Conservation (phyloP, 768 basidiomycete species). For the Tylopilus sp. region DNA sequence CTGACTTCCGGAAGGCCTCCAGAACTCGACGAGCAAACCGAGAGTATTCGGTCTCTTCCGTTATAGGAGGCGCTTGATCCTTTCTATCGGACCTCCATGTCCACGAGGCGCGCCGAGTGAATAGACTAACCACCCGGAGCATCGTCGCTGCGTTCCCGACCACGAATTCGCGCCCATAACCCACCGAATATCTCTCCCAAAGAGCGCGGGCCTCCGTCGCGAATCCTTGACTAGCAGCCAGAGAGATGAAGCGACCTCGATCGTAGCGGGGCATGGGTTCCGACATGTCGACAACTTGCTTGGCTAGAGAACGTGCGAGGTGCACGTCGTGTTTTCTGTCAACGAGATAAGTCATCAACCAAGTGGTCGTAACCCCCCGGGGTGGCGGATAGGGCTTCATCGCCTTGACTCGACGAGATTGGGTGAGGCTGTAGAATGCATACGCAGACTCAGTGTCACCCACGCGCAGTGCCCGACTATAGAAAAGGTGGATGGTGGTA, state of each 20-base stretch:
- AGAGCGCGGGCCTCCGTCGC: conserved; percentile 46
- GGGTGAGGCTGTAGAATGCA: conserved; percentile 46
- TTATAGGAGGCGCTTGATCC: not conserved
- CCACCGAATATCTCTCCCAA: conserved; percentile 54
- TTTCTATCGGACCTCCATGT: conserved; percentile 11
- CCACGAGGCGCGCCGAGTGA: conserved; percentile 26
- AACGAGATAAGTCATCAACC: conserved; percentile 50
- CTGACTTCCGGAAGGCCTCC: conserved; percentile 38
- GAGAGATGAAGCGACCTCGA: conserved; percentile 49
- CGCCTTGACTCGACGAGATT: conserved; percentile 28
- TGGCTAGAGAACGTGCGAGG: conserved; percentile 47
- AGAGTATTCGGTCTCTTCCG: conserved; percentile 12
- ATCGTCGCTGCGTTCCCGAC: conserved; percentile 41
- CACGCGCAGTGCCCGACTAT: conserved; percentile 35
- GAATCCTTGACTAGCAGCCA: conserved; percentile 46
- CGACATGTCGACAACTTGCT: conserved; percentile 43
- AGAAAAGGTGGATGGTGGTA: conserved; percentile 45
- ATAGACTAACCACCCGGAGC: conserved; percentile 44
- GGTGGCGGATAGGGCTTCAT: conserved; percentile 51
- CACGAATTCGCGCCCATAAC: conserved; percentile 40
- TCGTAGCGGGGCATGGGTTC: conserved; percentile 41
- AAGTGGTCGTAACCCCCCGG: conserved; percentile 40
- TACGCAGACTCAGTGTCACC: conserved; percentile 36
- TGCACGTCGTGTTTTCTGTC: conserved; percentile 38
- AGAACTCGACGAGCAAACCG: conserved; percentile 47